A percentile compares a stretch with the other conserved stretches of the same genome.
phyloP scores from a whole-genome alignment of 257 asterid species.

The Jasminum sambac region DNA sequence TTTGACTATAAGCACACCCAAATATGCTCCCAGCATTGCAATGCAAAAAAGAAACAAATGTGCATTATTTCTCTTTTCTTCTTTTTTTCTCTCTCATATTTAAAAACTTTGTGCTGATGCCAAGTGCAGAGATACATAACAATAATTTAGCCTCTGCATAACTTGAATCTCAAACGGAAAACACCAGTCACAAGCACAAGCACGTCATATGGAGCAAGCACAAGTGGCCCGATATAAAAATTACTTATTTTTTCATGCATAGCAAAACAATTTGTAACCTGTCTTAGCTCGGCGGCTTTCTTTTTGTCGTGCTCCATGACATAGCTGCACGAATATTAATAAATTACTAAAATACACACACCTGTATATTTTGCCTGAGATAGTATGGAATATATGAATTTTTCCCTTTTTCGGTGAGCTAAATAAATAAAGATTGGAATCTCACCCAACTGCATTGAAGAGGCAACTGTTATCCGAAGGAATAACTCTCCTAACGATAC shows the following conservation, averaged over 20 bases:
- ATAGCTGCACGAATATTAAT: conserved; percentile 44
- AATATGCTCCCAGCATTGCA: no score
- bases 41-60: background rate
- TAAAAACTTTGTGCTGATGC: background rate
- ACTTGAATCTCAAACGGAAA: conserved; percentile 11
- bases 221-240: conserved; percentile 7
- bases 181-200: conserved; percentile 2
- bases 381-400: background rate
- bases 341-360: background rate
- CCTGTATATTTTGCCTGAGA: background rate
- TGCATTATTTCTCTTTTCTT: background rate
- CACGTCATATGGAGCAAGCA: conserved; percentile 6
- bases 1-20: no score
- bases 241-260: background rate
- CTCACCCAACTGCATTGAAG: conserved; percentile 96
- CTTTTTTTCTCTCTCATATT: background rate
- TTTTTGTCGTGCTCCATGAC: conserved; percentile 89
- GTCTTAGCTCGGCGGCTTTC: conserved; percentile 86
- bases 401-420: background rate
- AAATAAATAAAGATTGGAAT: conserved; percentile 14
- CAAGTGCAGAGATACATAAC: background rate
- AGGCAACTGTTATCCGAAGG: conserved; percentile 97
- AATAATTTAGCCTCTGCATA: background rate
- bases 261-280: conserved; percentile 46
- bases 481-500: conserved; percentile 80